A percentile compares a stretch with the other conserved stretches of the same genome.
Conservation (phyloP, 345 rosid species). For the Mallotus nudiflorus region DNA sequence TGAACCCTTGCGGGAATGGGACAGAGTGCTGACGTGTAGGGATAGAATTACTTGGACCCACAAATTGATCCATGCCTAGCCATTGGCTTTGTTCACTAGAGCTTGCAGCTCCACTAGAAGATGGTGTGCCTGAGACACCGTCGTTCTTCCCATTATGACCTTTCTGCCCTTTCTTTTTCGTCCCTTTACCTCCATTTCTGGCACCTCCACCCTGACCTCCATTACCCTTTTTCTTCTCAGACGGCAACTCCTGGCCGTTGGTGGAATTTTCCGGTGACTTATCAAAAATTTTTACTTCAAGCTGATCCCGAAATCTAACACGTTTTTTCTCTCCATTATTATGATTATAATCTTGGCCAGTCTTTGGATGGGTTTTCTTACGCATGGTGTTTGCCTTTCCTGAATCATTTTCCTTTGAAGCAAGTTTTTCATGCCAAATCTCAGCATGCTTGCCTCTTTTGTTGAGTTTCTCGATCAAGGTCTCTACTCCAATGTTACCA, state of each 20-base stretch:
- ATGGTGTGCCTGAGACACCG: background rate
- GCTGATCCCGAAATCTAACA: background rate
- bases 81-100: background rate
- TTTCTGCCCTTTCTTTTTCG: slow-evolving; percentile 9
- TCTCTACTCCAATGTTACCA: slow-evolving; percentile 27
- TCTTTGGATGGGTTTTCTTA: background rate
- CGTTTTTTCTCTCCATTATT: background rate
- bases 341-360: background rate
- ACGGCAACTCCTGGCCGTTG: background rate
- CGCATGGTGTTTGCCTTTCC: slow-evolving; percentile 3
- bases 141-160: background rate
- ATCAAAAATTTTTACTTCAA: background rate
- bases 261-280: slow-evolving; percentile 7
- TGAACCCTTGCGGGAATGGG: slow-evolving; percentile 13
- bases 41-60: slow-evolving; percentile 18
- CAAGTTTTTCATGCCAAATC: slow-evolving; percentile 22
- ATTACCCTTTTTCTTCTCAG: background rate
- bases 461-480: slow-evolving; percentile 28
- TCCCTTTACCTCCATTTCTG: slow-evolving; percentile 5
- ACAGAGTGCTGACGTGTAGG: slow-evolving; percentile 11
- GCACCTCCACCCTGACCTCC: background rate
- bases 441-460: slow-evolving; percentile 26
- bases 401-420: slow-evolving; percentile 9
- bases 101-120: slow-evolving; percentile 5
- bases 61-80: background rate